Evolutionary conservation across 2,329 filamentous ascomycete genomes (phyloP), one percentile per base, ranked within the genome.

Genomic region (Ophiostoma ulmi): DNA sequence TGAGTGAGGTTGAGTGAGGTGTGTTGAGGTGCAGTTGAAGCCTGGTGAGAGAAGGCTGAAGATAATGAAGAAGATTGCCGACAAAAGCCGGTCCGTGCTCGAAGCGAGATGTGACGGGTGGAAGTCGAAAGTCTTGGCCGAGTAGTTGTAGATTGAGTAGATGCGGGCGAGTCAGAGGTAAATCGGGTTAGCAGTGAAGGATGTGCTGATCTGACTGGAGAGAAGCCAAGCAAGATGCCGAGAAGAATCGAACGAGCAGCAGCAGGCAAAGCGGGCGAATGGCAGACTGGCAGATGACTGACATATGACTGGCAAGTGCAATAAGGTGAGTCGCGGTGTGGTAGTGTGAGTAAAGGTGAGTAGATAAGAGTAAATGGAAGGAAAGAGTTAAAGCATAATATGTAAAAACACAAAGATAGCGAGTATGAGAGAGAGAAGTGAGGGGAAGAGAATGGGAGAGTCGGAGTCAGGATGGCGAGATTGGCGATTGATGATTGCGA

Each of bases 401-500:
- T 26, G 26, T 7, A 20, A 20, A 17, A 13, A 58, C n/a, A 20
- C 26, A 11, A 58, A 58, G 58, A 63, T 31, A 63, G 58, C 1
- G 7, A 63, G 55, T 17, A 26, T 10, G 20, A 22, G 7, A 55
- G n/a, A 63, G 58, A 63, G 36, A 63, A 63, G 58, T 63, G 58
- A 63, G 58, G 58, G 58, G 58, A 63, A 63, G 20, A 14, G 22
- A 13, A 44, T 7, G 20, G 8, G 20, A 13, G 58, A 63, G 26
- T 63, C 26, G 26, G 26, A 0, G 14, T 55, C 10, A n/a, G 52
- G 52, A 20, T 63, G 36, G 58, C 58, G 26, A 63, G 52, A 58
- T 58, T 58, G 52, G 52, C 52, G 52, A 58, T 55, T n/a, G 48
- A 22, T 55, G 48, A 55, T 58, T 63, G 58, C 58, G 58, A 63